Evolutionary conservation across 345 rosid species (phyloP), one percentile per base, ranked within the genome.

Genomic region (Excoecaria agallocha): DNA sequence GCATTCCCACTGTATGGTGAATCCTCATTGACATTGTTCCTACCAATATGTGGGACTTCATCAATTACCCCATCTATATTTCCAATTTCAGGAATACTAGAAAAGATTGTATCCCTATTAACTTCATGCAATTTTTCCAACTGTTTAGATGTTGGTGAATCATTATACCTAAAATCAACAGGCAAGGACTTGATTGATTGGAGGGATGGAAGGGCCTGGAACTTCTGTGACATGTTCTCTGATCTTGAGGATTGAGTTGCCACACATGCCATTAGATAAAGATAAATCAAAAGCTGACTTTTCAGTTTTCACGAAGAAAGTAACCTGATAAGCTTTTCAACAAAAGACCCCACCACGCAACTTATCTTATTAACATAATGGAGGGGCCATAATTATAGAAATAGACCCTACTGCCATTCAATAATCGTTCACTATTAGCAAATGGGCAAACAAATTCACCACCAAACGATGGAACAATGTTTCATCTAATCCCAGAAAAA

Each of bases 131-230:
- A 73, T 65, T 74, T 81, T 65, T 83, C 82, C 10, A 80, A 74
- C 60, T 59, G 76, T 73, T 83, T 86, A 72, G 92, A 85, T 68
- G 63, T 57, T 8, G 85, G 82, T 12, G 88, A 83, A 82, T 86
- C 85, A 75, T 77, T 82, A 66, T 87, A 82, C 83, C 87, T 86
- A 74, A 83, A 86, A 77, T 89, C 86, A 74, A 82, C 89, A 0
- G 97, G 97, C 83, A 89, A 72, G 22, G 97, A 90, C 83, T 88
- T 85, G 84, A 91, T 85, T 17, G 87, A 82, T 80, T 85, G 86
- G 75, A 89, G 77, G 50, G 88, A 83, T 75, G 91, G 88, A 57
- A 75, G 73, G 74, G 83, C 81, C 85, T 13, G 81, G 38, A 79
- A 76, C 64, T 80, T 86, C 80, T 80, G 88, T 1, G 85, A 73